Percentiles rank a stretch among this genome's conserved stretches.
These are phyloP conservation scores for Nepenthes mirabilis DNA, from an alignment of 148 eudicot species.

Conservation along the genomic window DNA sequence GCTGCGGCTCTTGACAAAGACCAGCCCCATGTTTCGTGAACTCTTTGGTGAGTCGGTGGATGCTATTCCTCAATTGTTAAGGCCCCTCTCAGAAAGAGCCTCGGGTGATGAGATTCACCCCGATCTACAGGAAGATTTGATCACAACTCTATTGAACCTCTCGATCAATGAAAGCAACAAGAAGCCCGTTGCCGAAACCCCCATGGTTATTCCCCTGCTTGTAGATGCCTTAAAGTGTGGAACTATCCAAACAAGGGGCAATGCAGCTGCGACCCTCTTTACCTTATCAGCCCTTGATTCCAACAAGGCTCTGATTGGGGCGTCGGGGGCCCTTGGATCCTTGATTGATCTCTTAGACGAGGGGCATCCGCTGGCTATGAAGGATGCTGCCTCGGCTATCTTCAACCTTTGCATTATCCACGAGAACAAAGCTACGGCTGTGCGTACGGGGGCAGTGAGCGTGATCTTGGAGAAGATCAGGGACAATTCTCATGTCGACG, in stretches of 20 bases:
- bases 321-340: constrained; percentile 29
- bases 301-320: constrained; percentile 26
- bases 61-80: constrained; percentile 29
- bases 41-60: constrained; percentile 21
- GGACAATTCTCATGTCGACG: constrained; percentile 35
- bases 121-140: constrained; percentile 38
- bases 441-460: constrained; percentile 28
- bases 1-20: constrained; percentile 30
- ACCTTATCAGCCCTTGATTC: constrained; percentile 36
- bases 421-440: constrained; percentile 33
- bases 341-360: constrained; percentile 32
- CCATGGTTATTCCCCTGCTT: constrained; percentile 28
- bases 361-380: constrained; percentile 34
- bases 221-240: constrained; percentile 28
- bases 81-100: constrained; percentile 10
- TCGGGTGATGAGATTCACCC: constrained; percentile 11
- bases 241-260: constrained; percentile 20
- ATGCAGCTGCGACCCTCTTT: constrained; percentile 46
- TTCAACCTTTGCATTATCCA: constrained; percentile 25
- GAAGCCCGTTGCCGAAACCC: constrained; percentile 23
- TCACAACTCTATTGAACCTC: constrained; percentile 30
- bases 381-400: constrained; percentile 41
- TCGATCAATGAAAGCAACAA: constrained; percentile 28
- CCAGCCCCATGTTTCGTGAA: constrained; percentile 25
- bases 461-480: constrained; percentile 30